A percentile compares a stretch with the other conserved stretches of the same genome.
Evolutionary conservation across 2,329 filamentous ascomycete species (phyloP).

Genomic region (Macroventuria anomochaeta): DNA sequence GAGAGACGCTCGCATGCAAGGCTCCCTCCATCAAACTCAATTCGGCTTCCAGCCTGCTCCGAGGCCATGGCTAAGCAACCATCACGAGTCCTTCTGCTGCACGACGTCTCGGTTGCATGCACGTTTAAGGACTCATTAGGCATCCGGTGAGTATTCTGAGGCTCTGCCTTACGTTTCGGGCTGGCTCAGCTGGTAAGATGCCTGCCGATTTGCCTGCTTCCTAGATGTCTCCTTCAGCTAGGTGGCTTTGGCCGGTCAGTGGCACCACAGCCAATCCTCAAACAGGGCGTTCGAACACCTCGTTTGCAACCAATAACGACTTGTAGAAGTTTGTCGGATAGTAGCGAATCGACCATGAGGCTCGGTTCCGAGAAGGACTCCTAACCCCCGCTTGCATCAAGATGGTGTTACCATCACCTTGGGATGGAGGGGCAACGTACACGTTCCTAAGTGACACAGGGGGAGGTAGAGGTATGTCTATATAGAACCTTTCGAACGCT

Average conservation of each 20-base stretch:
- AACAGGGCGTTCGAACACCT: constrained; percentile 23
- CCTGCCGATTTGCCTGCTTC: constrained; percentile 23
- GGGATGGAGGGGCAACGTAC: constrained; percentile 9
- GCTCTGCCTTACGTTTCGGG: constrained; percentile 12
- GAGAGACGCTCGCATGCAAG: constrained; percentile 11
- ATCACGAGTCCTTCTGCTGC: constrained; percentile 21
- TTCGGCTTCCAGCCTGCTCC: constrained; percentile 17
- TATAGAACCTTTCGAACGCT: constrained; percentile 25
- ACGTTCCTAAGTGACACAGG: constrained; percentile 13
- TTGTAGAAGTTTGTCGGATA: constrained; percentile 9
- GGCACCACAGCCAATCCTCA: constrained; percentile 16
- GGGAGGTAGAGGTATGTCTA: background rate
- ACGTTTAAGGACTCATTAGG: constrained; percentile 7
- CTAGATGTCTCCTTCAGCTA: constrained; percentile 17
- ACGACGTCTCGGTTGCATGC: constrained; percentile 19
- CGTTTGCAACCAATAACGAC: constrained; percentile 19
- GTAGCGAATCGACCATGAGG: constrained; percentile 6
- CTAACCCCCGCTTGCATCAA: constrained; percentile 16
- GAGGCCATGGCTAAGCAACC: constrained; percentile 5
- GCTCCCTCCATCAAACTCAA: background rate
- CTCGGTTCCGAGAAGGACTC: constrained; percentile 14
- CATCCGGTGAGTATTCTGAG: constrained; percentile 29
- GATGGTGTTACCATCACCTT: constrained; percentile 18
- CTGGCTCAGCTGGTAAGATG: background rate
- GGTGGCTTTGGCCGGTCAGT: constrained; percentile 34